phyloP scores from a whole-genome alignment of 306 rosid genomes.

The Biancaea sappan region DNA sequence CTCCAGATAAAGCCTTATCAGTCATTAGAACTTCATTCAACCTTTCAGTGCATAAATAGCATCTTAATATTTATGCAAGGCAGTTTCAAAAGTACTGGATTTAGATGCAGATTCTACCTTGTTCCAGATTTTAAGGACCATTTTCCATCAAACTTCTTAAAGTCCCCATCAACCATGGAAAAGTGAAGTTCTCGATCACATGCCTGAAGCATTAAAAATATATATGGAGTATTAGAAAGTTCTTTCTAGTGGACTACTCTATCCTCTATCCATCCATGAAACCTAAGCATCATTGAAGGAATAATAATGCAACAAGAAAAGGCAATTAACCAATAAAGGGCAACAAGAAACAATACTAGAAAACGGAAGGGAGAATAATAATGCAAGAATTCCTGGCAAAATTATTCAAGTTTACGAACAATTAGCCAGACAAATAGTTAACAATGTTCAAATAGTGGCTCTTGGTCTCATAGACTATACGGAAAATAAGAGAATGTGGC shows the following conservation, averaged over 20 bases:
- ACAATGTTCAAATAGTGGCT: not conserved
- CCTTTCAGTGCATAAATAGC: not conserved
- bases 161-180: slow-evolving; percentile 99
- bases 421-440: not conserved
- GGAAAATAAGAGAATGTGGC: not conserved
- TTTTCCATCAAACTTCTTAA: slow-evolving; percentile 93
- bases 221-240: slow-evolving; percentile 9
- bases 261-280: slow-evolving; percentile 8
- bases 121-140: slow-evolving; percentile 84
- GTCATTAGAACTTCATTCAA: slow-evolving; percentile 10
- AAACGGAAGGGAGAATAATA: not conserved
- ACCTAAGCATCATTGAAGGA: not conserved
- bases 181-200: slow-evolving; percentile 82
- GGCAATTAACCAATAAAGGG: not conserved
- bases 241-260: not conserved
- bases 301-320: not conserved
- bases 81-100: slow-evolving; percentile 9
- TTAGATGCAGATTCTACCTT: slow-evolving; percentile 53
- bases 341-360: not conserved
- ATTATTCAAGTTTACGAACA: not conserved
- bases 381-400: not conserved
- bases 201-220: slow-evolving; percentile 51
- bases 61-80: slow-evolving; percentile 17
- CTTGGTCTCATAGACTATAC: not conserved
- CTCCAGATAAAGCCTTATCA: slow-evolving; percentile 9